Percentiles rank a stretch among this genome's conserved stretches.
Conservation (phyloP, 768 basidiomycete genomes). For the Tricholoma matsutake region DNA sequence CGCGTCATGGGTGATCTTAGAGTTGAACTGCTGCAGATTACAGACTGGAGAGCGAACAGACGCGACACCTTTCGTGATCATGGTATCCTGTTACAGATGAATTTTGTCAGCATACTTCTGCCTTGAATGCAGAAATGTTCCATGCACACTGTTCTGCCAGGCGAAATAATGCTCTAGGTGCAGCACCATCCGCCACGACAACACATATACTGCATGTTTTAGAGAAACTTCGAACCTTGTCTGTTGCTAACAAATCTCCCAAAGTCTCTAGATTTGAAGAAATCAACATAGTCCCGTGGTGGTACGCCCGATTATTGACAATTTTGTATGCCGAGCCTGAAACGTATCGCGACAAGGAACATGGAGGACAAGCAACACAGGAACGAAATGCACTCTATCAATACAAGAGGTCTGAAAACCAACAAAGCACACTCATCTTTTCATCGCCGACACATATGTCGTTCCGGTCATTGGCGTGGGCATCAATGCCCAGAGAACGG, state of each 20-base stretch:
- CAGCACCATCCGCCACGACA: not conserved
- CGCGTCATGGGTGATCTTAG: slow-evolving; percentile 54
- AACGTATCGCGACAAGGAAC: slow-evolving; percentile 48
- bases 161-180: not conserved
- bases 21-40: slow-evolving; percentile 63
- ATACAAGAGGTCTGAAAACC: not conserved
- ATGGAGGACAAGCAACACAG: slow-evolving; percentile 7
- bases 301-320: slow-evolving; percentile 85
- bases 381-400: slow-evolving; percentile 3
- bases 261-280: slow-evolving; percentile 72
- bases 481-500: slow-evolving; percentile 69
- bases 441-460: slow-evolving; percentile 81
- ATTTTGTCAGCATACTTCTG: not conserved
- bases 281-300: slow-evolving; percentile 98
- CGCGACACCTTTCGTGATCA: slow-evolving; percentile 82
- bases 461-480: slow-evolving; percentile 83
- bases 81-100: slow-evolving; percentile 51
- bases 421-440: slow-evolving; percentile 70
- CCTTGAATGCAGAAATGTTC: not conserved
- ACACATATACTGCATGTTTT: not conserved
- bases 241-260: slow-evolving; percentile 63
- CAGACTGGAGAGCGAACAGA: slow-evolving; percentile 93
- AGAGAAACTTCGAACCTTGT: slow-evolving; percentile 47
- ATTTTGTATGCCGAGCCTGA: slow-evolving; percentile 99
- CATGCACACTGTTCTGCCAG: not conserved